A percentile compares a stretch with the other conserved stretches of the same genome.
Conservation (phyloP, 495 filamentous ascomycete species). For the Aspergillus cavernicola region DNA sequence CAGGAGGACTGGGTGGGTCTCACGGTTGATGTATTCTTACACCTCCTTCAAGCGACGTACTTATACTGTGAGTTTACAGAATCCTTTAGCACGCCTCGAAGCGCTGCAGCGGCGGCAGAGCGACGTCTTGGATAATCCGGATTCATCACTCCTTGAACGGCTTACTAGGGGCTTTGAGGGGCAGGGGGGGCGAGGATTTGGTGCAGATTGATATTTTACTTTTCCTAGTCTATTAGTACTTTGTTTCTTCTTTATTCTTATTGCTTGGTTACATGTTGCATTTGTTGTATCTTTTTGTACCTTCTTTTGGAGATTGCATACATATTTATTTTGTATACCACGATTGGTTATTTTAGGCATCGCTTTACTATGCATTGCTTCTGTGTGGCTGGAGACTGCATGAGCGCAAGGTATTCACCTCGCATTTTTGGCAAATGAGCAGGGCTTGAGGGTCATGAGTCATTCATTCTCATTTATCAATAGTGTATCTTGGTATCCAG, state of each 20-base stretch:
- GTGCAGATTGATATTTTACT: not conserved
- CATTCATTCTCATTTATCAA: not conserved
- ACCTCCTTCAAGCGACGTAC: slow-evolving; percentile 52
- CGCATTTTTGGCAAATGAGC: slow-evolving; percentile 1
- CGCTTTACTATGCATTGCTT: not conserved
- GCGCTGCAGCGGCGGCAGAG: slow-evolving; percentile 62
- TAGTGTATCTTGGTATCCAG: slow-evolving; percentile 1
- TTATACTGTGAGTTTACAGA: slow-evolving; percentile 62
- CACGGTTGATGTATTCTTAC: slow-evolving; percentile 50
- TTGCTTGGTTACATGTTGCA: not conserved
- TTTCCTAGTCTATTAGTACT: not conserved
- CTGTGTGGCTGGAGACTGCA: not conserved
- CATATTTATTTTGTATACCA: not conserved
- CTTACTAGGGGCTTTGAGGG: not conserved
- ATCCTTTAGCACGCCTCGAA: slow-evolving; percentile 66
- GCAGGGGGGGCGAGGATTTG: not conserved
- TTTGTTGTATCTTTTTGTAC: not conserved
- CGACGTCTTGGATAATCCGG: slow-evolving; percentile 47
- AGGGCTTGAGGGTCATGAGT: not conserved
- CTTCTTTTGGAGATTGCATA: too few relatives aligned
- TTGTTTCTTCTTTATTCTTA: not conserved
- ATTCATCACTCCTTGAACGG: slow-evolving; percentile 17
- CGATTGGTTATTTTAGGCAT: not conserved
- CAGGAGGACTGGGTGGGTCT: slow-evolving; percentile 89
- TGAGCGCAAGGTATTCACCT: not conserved